Conservation (phyloP, 116 monocot genomes). For the Dioscorea cayenensis region DNA sequence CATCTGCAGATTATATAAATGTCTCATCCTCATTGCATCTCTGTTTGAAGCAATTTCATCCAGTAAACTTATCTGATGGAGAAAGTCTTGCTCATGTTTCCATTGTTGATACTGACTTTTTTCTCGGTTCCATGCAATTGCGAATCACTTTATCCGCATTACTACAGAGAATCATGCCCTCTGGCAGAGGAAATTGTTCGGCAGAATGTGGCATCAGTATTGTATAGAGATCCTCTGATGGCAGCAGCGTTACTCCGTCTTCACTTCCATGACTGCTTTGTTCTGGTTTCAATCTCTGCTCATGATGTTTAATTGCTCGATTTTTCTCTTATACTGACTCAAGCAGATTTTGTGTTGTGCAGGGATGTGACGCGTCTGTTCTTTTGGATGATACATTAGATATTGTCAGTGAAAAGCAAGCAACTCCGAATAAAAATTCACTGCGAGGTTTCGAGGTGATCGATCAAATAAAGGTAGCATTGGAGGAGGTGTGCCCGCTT, state of each 20-base stretch:
- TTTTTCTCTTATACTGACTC: neutral
- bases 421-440: constrained; percentile 29
- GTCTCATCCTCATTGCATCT: too few species aligned
- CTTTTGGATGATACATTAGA: constrained; percentile 24
- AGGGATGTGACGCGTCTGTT: constrained; percentile 61
- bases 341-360: neutral
- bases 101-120: constrained; percentile 4
- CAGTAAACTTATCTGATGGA: neutral
- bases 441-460: constrained; percentile 43
- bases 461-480: constrained; percentile 30
- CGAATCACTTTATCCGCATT: constrained; percentile 25
- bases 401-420: constrained; percentile 26
- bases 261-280: constrained; percentile 78
- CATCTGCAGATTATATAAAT: too few species aligned
- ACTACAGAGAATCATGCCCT: constrained; percentile 48
- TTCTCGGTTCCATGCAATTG: neutral
- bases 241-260: constrained; percentile 57
- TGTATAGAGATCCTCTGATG: constrained; percentile 30
- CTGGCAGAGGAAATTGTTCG: constrained; percentile 36
- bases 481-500: constrained; percentile 27
- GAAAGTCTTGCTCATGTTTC: neutral
- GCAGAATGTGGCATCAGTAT: constrained; percentile 19
- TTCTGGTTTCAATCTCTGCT: constrained; percentile 18
- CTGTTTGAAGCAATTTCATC: too few species aligned
- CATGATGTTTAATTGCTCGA: neutral